Base-by-base conservation (phyloP, 2,329 filamentous ascomycete species). In the Hirsutella minnesotensis region DNA sequence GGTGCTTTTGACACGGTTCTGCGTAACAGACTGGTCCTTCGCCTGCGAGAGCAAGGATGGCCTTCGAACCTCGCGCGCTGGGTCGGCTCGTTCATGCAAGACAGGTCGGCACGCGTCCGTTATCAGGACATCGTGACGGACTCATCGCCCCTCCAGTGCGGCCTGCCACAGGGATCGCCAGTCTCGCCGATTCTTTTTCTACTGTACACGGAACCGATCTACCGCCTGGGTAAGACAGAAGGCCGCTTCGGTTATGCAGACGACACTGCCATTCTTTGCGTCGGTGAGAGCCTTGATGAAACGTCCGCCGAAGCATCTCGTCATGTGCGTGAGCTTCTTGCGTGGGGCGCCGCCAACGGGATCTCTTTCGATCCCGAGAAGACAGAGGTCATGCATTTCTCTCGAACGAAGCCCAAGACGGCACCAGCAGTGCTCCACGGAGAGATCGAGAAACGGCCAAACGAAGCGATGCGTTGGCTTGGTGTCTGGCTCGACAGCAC, bases 1-100 rank as follows among this genome's bases (percentile, higher is more conserved):
- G 48, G 49, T 5, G 47, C 48, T 2, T 52, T 52, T 29, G 41
- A 53, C 22, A 47, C 40, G 7, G 46, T 49, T 7, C 38, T 53
- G 20, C 31, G 38, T 9, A 53, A 53, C 36, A 44, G 47, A 18
- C 47, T 53, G 2, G 16, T 46, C 24, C n/a, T 44, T 5, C 33
- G 47, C 18, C 42, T 54, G 0, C n/a, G 40, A 5, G n/a, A 49
- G 40, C 35, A 54, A 43, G 46, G 45, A 4, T 52, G 30, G 47
- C 47, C 45, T 2, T 22, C 40, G 2, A 16, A 46, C 36, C 41
- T 52, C 2, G 39, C 35, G 10, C n/a, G 38, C 35, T 52, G 24
- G 44, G 44, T 40, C 13, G 29, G 38, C 7, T 50, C 43, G 5
- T 54, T 50, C n/a, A 49, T 52, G 24, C 19, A 24, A 5, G 33